A percentile compares a stretch with the other conserved stretches of the same genome.
Evolutionary conservation across 768 basidiomycete genomes (phyloP).

Genomic region (Boletus reticulatus): DNA sequence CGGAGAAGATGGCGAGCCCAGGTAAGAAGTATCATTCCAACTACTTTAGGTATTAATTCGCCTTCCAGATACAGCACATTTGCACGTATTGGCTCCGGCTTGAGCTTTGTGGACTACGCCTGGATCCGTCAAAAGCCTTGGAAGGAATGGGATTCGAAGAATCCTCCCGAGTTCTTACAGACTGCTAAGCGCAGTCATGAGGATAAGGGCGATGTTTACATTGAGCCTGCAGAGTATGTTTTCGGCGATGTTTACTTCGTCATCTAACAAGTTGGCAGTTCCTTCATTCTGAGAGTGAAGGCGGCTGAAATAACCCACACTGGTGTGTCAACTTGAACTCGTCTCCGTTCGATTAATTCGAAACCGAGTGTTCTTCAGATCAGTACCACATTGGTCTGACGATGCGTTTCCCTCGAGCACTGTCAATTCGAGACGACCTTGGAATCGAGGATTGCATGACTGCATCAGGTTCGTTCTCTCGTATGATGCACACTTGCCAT

Average conservation of each 20-base stretch:
- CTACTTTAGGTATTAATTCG: neutral
- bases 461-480: conserved; percentile 50
- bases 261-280: conserved; percentile 45
- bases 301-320: conserved; percentile 85
- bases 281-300: conserved; percentile 92
- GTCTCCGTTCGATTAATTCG: too few species aligned
- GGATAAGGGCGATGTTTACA: conserved; percentile 88
- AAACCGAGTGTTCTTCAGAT: conserved; percentile 41
- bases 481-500: neutral
- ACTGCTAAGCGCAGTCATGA: conserved; percentile 61
- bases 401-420: conserved; percentile 91
- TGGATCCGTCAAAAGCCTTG: conserved; percentile 83
- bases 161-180: conserved; percentile 67
- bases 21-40: conserved; percentile 38
- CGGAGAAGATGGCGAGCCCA: conserved; percentile 51
- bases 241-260: neutral
- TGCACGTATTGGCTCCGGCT: conserved; percentile 86
- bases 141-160: conserved; percentile 74
- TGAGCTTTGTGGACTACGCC: conserved; percentile 82
- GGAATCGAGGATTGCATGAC: conserved; percentile 69
- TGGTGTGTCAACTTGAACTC: conserved; percentile 41
- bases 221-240: conserved; percentile 82
- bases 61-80: conserved; percentile 75
- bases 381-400: conserved; percentile 85
- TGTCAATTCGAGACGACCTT: conserved; percentile 78